Conservation (phyloP, 139 green algal genomes). For the Chlorella sp. region DNA sequence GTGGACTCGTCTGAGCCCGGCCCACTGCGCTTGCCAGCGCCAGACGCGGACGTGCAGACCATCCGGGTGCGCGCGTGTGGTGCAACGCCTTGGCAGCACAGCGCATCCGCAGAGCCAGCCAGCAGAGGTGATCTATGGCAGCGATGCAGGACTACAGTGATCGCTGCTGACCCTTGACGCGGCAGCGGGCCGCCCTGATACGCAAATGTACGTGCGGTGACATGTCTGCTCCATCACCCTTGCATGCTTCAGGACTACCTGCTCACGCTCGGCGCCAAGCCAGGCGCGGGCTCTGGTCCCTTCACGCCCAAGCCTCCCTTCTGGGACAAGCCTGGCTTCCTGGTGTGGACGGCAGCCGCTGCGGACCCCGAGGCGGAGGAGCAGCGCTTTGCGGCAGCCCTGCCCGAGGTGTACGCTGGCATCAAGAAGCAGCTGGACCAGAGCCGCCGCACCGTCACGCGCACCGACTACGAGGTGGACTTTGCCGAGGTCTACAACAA, state of each 20-base stretch:
- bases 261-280: constrained; percentile 32
- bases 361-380: constrained; percentile 19
- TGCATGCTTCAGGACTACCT: constrained; percentile 21
- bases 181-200: too few species aligned
- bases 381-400: constrained; percentile 14
- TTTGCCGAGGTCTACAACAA: constrained; percentile 57
- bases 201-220: too few species aligned
- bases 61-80: constrained; percentile 37
- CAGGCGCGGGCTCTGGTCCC: constrained; percentile 25
- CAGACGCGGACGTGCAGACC: constrained; percentile 34
- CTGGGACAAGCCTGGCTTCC: constrained; percentile 43
- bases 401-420: constrained; percentile 19
- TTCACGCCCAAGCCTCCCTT: constrained; percentile 68
- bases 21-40: constrained; percentile 24
- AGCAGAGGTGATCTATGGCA: too few species aligned
- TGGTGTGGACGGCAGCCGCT: constrained; percentile 25
- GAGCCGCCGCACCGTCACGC: constrained; percentile 50
- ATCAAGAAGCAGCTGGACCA: constrained; percentile 62
- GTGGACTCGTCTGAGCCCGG: constrained; percentile 38
- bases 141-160: too few species aligned
- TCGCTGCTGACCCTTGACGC: too few species aligned
- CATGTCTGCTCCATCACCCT: too few species aligned
- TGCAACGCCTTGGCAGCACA: too few species aligned
- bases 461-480: constrained; percentile 75
- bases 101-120: too few species aligned